phyloP scores from a whole-genome alignment of 2,329 filamentous ascomycete species.

The Pseudogymnoascus sp. region DNA sequence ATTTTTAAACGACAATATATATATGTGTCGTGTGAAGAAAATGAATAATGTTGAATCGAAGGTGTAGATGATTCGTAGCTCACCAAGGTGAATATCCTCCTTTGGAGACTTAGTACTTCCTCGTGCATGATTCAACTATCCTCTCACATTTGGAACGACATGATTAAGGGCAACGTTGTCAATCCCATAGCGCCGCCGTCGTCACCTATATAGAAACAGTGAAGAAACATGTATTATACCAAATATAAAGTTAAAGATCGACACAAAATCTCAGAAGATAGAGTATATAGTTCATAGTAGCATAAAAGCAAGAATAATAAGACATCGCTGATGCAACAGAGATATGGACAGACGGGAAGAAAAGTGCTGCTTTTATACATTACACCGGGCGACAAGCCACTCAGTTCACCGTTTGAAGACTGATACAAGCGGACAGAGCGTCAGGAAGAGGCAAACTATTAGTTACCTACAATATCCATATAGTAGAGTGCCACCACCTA shows the following conservation, averaged over 20 bases:
- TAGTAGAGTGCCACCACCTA: not conserved
- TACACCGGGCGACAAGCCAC: not conserved
- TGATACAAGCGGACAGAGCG: not conserved
- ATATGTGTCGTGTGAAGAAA: not conserved
- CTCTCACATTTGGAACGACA: not conserved
- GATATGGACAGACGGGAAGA: not conserved
- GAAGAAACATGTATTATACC: not conserved
- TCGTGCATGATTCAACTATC: not conserved
- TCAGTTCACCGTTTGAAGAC: not conserved
- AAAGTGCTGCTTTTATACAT: not conserved
- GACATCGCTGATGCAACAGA: not conserved
- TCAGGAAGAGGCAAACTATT: not conserved
- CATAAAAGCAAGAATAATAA: not conserved
- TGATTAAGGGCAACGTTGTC: not conserved
- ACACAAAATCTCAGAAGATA: not conserved
- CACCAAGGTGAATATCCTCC: not conserved
- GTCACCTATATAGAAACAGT: not conserved
- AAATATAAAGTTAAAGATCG: not conserved
- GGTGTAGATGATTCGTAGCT: too few relatives aligned
- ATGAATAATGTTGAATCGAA: not conserved
- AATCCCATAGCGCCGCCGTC: not conserved
- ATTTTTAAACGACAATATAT: not conserved
- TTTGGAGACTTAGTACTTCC: too few relatives aligned
- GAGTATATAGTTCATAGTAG: not conserved
- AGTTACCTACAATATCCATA: not conserved